Evolutionary conservation across 2,329 filamentous ascomycete genomes (phyloP).

Genomic region (Exophiala viscosa): DNA sequence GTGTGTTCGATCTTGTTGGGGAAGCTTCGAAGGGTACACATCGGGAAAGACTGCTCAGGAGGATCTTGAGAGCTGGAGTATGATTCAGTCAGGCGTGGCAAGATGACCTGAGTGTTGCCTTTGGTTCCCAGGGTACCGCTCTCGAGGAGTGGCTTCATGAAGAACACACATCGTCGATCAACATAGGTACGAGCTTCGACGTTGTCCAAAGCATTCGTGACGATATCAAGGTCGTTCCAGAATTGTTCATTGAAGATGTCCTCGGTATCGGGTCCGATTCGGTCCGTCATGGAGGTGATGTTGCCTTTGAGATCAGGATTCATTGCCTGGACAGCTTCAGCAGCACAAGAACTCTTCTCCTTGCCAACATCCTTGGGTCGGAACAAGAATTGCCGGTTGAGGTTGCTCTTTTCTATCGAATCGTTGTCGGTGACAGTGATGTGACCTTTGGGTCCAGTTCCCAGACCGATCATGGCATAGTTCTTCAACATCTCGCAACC

Average conservation of each 20-base stretch:
- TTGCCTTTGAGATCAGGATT: slow-evolving; percentile 88
- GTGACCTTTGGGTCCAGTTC: slow-evolving; percentile 79
- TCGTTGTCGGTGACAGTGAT: slow-evolving; percentile 97
- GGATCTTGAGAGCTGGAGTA: slow-evolving; percentile 97
- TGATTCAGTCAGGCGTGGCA: slow-evolving; percentile 88
- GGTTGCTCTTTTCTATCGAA: slow-evolving; percentile 96
- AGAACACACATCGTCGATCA: slow-evolving; percentile 93
- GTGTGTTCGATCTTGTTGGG: slow-evolving; percentile 98
- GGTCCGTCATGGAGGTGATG: slow-evolving; percentile 80
- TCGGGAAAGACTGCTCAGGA: slow-evolving; percentile 96
- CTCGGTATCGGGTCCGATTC: slow-evolving; percentile 88
- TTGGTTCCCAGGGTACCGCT: slow-evolving; percentile 98
- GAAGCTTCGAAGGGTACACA: slow-evolving; percentile 96
- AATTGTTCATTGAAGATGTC: slow-evolving; percentile 91
- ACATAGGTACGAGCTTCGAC: slow-evolving; percentile 96
- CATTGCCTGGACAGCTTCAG: slow-evolving; percentile 86
- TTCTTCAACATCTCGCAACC: slow-evolving; percentile 99
- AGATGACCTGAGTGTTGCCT: slow-evolving; percentile 94
- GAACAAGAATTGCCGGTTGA: slow-evolving; percentile 97
- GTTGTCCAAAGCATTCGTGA: slow-evolving; percentile 96
- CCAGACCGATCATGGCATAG: slow-evolving; percentile 98
- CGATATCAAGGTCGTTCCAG: slow-evolving; percentile 81
- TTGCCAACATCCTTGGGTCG: slow-evolving; percentile 87
- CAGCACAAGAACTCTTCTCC: slow-evolving; percentile 94
- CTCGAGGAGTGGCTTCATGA: slow-evolving; percentile 93